phyloP scores from a whole-genome alignment of 768 basidiomycete genomes.

The Amanita molliuscula region DNA sequence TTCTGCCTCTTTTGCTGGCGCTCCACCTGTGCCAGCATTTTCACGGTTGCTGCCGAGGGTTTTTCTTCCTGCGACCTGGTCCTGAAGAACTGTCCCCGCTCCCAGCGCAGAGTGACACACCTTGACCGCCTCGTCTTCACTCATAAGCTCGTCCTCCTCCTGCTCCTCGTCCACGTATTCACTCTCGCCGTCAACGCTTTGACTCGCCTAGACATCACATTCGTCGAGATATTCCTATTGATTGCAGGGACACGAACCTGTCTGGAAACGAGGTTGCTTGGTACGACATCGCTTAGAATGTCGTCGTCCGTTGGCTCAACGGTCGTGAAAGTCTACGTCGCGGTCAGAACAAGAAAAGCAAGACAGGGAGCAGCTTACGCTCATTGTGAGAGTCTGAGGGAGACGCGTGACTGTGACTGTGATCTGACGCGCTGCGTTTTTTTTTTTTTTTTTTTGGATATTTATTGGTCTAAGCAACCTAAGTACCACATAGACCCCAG shows the following conservation, averaged over 20 bases:
- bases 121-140: constrained; percentile 35
- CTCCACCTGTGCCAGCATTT: constrained; percentile 20
- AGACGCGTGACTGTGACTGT: constrained; percentile 7
- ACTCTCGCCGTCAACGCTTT: constrained; percentile 65
- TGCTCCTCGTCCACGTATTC: constrained; percentile 54
- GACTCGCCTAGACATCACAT: constrained; percentile 34
- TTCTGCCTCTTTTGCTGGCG: constrained; percentile 30
- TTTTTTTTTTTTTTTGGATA: no score
- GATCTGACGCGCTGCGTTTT: not conserved
- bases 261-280: constrained; percentile 84
- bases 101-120: not conserved
- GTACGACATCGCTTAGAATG: constrained; percentile 83
- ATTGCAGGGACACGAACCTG: constrained; percentile 38
- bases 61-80: constrained; percentile 2
- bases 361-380: constrained; percentile 11
- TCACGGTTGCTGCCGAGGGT: constrained; percentile 22
- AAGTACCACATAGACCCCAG: no score
- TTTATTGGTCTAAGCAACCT: no score
- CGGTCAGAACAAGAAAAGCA: not conserved
- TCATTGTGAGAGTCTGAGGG: constrained; percentile 11
- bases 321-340: constrained; percentile 26
- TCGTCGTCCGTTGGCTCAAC: constrained; percentile 52
- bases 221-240: not conserved
- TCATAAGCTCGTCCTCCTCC: constrained; percentile 55
- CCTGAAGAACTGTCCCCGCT: constrained; percentile 7